Evolutionary conservation across 139 green algal species (phyloP).

Genomic region (Monoraphidium neglectum): DNA sequence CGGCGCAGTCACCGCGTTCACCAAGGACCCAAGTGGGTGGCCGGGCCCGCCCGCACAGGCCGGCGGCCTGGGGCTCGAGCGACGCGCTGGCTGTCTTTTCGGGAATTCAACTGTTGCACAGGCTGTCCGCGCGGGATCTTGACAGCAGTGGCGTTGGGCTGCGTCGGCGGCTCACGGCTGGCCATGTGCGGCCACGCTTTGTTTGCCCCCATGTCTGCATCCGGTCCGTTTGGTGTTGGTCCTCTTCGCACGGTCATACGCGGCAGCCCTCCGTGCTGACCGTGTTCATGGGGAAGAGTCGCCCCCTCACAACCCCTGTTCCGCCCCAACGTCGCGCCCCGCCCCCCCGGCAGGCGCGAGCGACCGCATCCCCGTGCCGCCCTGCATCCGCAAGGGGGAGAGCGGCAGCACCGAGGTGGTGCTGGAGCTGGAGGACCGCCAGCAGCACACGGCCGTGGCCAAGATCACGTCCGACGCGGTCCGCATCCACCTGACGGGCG

Average conservation of each 20-base stretch:
- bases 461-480: slow-evolving; percentile 78
- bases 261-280: no score
- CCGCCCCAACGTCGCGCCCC: neutral
- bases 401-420: slow-evolving; percentile 43
- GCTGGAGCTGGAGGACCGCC: slow-evolving; percentile 75
- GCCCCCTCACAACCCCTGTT: no score
- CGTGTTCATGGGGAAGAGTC: no score
- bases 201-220: no score
- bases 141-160: no score
- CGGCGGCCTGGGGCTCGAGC: no score
- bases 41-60: no score
- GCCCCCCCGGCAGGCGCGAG: slow-evolving; percentile 13
- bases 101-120: neutral
- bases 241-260: no score
- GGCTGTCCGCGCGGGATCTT: no score
- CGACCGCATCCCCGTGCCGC: slow-evolving; percentile 65
- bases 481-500: slow-evolving; percentile 59
- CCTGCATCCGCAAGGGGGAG: slow-evolving; percentile 68
- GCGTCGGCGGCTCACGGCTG: no score
- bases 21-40: slow-evolving; percentile 28
- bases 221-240: no score
- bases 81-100: neutral
- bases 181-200: no score
- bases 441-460: slow-evolving; percentile 43
- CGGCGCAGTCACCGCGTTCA: slow-evolving; percentile 68